A percentile compares a stretch with the other conserved stretches of the same genome.
Conservation (phyloP, 257 asterid species). For the Osmanthus fragrans region DNA sequence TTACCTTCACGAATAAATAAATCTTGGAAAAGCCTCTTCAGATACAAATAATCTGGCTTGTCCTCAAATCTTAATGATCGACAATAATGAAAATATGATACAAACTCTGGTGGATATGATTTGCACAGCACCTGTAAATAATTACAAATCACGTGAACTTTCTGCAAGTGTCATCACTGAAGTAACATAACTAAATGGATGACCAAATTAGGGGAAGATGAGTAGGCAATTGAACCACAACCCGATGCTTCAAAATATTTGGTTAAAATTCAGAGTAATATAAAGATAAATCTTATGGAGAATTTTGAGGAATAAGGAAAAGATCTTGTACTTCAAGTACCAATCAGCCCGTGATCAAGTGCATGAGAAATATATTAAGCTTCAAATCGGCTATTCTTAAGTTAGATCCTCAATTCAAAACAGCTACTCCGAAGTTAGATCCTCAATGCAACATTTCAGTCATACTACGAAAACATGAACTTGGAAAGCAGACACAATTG, state of each 20-base stretch:
- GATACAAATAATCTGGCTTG: constrained; percentile 89
- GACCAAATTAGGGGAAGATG: constrained; percentile 7
- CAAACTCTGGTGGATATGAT: constrained; percentile 83
- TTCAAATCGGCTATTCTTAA: not conserved
- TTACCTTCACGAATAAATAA: constrained; percentile 91
- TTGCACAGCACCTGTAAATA: constrained; percentile 73
- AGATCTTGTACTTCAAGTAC: not conserved
- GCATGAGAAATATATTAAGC: not conserved
- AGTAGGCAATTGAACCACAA: not conserved
- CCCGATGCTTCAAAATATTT: constrained; percentile 5
- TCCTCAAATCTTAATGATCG: constrained; percentile 91
- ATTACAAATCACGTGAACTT: constrained; percentile 13
- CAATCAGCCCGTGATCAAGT: constrained; percentile 7
- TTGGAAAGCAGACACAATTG: constrained; percentile 11
- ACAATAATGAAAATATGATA: constrained; percentile 86
- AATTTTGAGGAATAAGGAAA: not conserved
- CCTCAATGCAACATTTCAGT: not conserved
- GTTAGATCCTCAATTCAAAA: not conserved
- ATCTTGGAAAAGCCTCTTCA: constrained; percentile 90
- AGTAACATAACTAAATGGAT: constrained; percentile 4
- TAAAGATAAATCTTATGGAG: not conserved
- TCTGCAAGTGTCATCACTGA: constrained; percentile 10
- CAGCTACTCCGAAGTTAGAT: not conserved
- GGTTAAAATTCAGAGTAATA: not conserved
- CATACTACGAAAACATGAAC: not conserved